Evolutionary conservation across 768 basidiomycete species (phyloP).

Genomic region (Mycena galopus): DNA sequence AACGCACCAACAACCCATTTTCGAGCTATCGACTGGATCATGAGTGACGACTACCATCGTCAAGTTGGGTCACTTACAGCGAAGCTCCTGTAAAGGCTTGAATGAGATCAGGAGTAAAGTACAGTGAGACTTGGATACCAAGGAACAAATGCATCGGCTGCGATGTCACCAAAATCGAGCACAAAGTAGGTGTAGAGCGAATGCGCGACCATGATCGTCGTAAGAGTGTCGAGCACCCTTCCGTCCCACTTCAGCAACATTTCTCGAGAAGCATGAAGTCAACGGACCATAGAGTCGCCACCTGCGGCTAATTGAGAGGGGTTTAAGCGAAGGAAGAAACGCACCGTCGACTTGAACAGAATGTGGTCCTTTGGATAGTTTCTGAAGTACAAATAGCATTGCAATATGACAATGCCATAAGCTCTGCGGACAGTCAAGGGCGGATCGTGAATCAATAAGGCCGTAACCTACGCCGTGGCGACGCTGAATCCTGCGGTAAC

Average conservation of each 20-base stretch:
- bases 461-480: conserved; percentile 1
- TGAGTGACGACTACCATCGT: too few species aligned
- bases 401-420: conserved; percentile 20
- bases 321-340: not conserved
- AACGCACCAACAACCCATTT: too few species aligned
- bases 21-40: too few species aligned
- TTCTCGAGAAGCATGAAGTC: not conserved
- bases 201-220: conserved; percentile 25
- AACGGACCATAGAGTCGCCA: conserved; percentile 17
- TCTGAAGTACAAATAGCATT: conserved; percentile 23
- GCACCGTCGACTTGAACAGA: conserved; percentile 19
- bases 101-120: too few species aligned
- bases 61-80: too few species aligned
- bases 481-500: conserved; percentile 10
- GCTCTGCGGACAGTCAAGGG: not conserved
- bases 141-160: conserved; percentile 23
- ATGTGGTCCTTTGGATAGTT: conserved; percentile 25
- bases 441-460: too few species aligned
- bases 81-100: too few species aligned
- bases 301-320: not conserved
- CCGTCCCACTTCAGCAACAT: too few species aligned
- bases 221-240: conserved; percentile 16
- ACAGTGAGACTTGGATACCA: conserved; percentile 3
- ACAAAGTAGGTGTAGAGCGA: conserved; percentile 28
- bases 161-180: conserved; percentile 22